Conservation (phyloP, 1,284 basidiomycete genomes). For the Lentinus polychrous region DNA sequence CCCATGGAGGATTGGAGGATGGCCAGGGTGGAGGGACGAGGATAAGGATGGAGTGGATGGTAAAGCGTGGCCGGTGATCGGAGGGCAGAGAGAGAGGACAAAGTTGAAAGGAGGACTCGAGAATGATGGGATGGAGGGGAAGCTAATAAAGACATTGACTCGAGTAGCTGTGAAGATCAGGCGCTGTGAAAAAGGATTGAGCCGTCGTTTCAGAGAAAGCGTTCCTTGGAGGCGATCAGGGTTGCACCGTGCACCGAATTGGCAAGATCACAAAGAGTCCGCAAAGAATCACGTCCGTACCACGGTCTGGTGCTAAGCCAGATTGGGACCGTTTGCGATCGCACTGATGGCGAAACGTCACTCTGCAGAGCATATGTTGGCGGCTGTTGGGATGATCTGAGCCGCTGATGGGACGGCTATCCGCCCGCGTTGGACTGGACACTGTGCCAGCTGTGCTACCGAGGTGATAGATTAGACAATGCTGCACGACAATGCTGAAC, state of each 20-base stretch:
- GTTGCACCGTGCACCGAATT: slow-evolving; percentile 2
- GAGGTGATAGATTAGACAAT: no score
- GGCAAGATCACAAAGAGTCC: slow-evolving; percentile 1
- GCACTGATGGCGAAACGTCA: not conserved
- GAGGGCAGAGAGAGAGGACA: no score
- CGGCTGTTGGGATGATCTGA: no score
- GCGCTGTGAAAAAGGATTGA: slow-evolving; percentile 3
- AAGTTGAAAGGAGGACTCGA: not conserved
- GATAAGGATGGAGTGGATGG: not conserved
- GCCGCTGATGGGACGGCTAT: no score
- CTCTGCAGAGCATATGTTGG: not conserved
- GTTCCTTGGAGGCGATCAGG: slow-evolving; percentile 1
- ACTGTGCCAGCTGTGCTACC: no score
- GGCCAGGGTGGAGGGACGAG: not conserved
- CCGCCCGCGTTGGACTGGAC: no score
- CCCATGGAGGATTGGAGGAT: not conserved
- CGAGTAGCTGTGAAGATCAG: slow-evolving; percentile 1
- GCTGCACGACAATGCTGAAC: no score
- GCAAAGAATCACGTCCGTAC: not conserved
- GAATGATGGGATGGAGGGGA: slow-evolving; percentile 1
- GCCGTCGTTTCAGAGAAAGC: slow-evolving; percentile 5
- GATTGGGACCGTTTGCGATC: not conserved
- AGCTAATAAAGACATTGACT: not conserved
- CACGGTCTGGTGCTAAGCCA: slow-evolving; percentile 1
- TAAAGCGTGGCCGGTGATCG: no score